Conservation (phyloP, 2,329 filamentous ascomycete species). For the Fonsecaea multimorphosa region DNA sequence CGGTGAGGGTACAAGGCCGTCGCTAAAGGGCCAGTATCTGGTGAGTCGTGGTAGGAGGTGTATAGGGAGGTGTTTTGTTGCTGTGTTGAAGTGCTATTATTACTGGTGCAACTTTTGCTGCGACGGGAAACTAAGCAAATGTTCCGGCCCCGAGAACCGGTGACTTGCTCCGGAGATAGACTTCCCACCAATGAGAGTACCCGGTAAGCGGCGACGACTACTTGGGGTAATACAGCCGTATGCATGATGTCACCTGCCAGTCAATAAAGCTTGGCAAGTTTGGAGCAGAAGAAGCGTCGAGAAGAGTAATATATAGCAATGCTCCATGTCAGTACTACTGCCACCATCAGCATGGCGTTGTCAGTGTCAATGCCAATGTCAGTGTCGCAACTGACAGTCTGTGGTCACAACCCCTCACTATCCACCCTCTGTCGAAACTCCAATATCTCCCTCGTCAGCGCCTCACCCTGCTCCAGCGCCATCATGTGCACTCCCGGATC, state of each 20-base stretch:
- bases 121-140: background rate
- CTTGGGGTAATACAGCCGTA: background rate
- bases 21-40: no score
- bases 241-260: background rate
- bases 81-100: background rate
- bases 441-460: conserved; percentile 16
- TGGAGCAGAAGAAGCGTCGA: background rate
- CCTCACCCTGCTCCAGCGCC: conserved; percentile 22
- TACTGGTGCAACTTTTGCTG: background rate
- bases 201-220: background rate
- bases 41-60: no score
- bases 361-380: no score
- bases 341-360: no score
- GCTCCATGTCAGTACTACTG: no score
- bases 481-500: conserved; percentile 28
- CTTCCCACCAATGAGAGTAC: background rate
- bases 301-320: no score
- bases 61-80: background rate
- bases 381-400: no score
- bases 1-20: background rate
- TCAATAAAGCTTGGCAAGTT: background rate
- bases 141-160: background rate
- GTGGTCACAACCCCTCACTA: background rate
- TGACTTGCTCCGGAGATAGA: background rate
- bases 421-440: conserved; percentile 11